Evolutionary conservation across 2,329 filamentous ascomycete genomes (phyloP), one percentile per base, ranked within the genome.

Genomic region (Neofusicoccum sp.): DNA sequence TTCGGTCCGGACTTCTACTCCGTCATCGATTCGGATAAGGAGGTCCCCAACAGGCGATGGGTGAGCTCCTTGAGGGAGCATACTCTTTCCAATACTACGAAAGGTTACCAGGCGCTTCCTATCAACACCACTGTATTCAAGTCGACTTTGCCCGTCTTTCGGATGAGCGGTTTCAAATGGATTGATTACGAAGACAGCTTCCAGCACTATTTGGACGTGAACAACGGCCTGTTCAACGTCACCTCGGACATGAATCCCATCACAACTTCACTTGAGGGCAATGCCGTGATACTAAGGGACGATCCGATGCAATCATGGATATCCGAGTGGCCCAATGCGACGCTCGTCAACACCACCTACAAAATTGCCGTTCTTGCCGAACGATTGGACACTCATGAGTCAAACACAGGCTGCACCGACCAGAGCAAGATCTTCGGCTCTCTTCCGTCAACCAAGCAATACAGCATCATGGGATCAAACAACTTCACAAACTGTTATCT

Each of bases 151-250:
- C 59, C 59, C 6, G 45, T 54, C 6, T 62, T 62, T 29, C 59
- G 41, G 29, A 62, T 62, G 47, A 54, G 41, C 31, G 31, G 45
- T 11, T 44, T 62, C 16, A 45, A 14, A 3, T 62, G 59, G 59
- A 45, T 62, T 31, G 48, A 62, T 12, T 62, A 62, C 31, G 29
- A 62, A 16, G 36, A 44, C 6, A 52, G 47, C 33, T 36, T 62
- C 12, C 14, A n/a, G 16, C 48, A 44, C 5, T 62, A 29, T 2
- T 31, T 62, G 59, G 48, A 52, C n/a, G 9, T 34, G 4, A 8
- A 54, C 48, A 62, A 62, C 8, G 37, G 48, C 9, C 59, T 62
- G 4, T 62, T 62, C 48, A 62, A 62, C 39, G 59, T 62, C n/a
- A 62, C 37, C 28, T 3, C 29, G 16, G 11, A 28, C 8, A 28